These are phyloP conservation scores for Pseudisothecium myosuroides DNA, from an alignment of 225 moss, liverwort and hornwort species.

Conservation along the genomic window DNA sequence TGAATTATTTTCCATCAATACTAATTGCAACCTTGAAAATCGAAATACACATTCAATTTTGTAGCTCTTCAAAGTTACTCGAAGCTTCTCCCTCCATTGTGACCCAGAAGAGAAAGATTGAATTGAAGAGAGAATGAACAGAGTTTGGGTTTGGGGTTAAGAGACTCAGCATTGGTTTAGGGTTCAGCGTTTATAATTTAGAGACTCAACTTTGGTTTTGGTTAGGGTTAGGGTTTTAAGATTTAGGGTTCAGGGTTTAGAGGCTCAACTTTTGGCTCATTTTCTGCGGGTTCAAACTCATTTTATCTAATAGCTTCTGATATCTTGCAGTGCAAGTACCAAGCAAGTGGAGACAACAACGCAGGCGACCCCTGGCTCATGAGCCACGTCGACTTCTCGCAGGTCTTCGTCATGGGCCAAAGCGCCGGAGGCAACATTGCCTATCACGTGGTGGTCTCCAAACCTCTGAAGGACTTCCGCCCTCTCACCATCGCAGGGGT, in stretches of 20 bases:
- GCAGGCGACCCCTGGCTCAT: conserved; percentile 31
- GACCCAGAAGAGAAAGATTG: neutral
- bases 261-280: neutral
- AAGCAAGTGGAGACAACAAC: conserved; percentile 7
- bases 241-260: too few relatives aligned
- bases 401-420: conserved; percentile 28
- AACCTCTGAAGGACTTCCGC: neutral
- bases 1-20: neutral
- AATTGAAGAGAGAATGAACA: neutral
- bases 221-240: neutral
- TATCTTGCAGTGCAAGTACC: conserved; percentile 16
- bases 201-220: neutral
- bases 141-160: neutral
- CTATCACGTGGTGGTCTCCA: conserved; percentile 7
- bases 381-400: conserved; percentile 20
- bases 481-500: conserved; percentile 29
- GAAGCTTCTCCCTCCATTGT: neutral
- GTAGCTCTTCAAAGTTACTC: neutral
- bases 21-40: neutral
- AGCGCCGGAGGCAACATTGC: conserved; percentile 42
- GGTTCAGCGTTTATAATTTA: neutral
- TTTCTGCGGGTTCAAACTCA: neutral
- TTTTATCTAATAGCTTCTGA: neutral
- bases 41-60: neutral
- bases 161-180: neutral